Evolutionary conservation across 345 rosid genomes (phyloP).

Genomic region (Lagerstroemia speciosa): DNA sequence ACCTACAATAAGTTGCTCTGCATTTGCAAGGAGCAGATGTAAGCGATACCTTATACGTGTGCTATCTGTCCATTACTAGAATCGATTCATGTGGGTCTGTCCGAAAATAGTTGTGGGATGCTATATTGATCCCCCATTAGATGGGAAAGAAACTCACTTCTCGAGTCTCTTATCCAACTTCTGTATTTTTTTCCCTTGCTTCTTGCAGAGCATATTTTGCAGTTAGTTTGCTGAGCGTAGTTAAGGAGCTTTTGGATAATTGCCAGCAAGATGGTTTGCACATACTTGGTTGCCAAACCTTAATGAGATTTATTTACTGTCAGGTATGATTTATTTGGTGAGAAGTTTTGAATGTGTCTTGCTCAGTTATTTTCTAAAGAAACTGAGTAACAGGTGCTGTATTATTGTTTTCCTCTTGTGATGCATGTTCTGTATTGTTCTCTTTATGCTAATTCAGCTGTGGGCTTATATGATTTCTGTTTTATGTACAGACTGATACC

Average conservation of each 20-base stretch:
- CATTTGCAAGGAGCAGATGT: constrained; percentile 87
- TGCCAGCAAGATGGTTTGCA: constrained; percentile 50
- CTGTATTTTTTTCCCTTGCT: constrained; percentile 1
- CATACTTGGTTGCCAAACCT: constrained; percentile 84
- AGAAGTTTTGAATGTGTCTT: background rate
- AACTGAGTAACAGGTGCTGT: background rate
- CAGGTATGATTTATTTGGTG: constrained; percentile 38
- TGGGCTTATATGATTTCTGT: background rate
- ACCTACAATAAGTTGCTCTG: constrained; percentile 68
- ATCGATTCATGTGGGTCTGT: background rate
- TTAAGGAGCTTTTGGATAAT: constrained; percentile 61
- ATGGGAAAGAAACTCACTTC: background rate
- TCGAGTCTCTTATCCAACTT: background rate
- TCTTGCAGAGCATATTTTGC: constrained; percentile 74
- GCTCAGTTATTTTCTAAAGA: background rate
- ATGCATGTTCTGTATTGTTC: background rate
- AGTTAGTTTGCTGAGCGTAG: constrained; percentile 67
- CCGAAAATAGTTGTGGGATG: background rate
- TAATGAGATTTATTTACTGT: constrained; percentile 66
- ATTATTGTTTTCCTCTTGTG: background rate
- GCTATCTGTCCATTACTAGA: background rate
- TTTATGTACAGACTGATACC: constrained; percentile 58
- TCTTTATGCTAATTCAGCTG: background rate
- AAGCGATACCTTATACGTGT: background rate
- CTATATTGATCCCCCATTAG: background rate